Evolutionary conservation across 2,329 filamentous ascomycete species (phyloP), one percentile per base, ranked within the genome.

Genomic region (Ophiostoma sp.): DNA sequence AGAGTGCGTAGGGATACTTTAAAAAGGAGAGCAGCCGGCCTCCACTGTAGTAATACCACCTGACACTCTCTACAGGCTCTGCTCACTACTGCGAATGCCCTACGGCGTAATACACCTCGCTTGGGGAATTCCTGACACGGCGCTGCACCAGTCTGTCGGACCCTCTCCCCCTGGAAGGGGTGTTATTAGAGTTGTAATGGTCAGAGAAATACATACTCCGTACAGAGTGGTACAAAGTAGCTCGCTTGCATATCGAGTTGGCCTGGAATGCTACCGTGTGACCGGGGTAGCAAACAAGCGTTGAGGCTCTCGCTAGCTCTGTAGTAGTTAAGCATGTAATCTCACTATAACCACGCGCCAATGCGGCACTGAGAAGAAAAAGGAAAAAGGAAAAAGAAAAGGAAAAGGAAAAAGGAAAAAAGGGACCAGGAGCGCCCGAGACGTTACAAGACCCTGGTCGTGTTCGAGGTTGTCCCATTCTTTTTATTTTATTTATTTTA

Each of bases 101-200:
- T 27, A 52, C 39, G 15, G n/a, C n/a, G n/a, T n/a, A 41, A 36
- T 36, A 36, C 36, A 39, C 39, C 10, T 70, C 69, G 66, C 69
- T 70, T 70, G 48, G 41, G 54, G 10, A 35, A 13, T 52, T 64
- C 66, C 69, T 70, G 57, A 70, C 66, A 67, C 69, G 68, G 31
- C 66, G 44, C 52, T 70, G 69, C 65, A 52, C 69, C 69, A 65
- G 65, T 52, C 65, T 70, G 69, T 70, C 69, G 65, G 69, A 70
- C 52, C 69, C 69, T 70, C 52, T 31, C 69, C 44, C 31, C n/a
- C 44, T 11, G 10, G 41, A 48, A 13, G 60, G 54, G 27, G 27
- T 31, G 1, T 31, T 31, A 7, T 15, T 41, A 5, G 10, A 41
- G 15, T 41, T 4, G 39, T 10, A 11, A 15, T 20, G n/a, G 15